Conservation (phyloP, 306 rosid species). For the Oxytropis ochrocephala region DNA sequence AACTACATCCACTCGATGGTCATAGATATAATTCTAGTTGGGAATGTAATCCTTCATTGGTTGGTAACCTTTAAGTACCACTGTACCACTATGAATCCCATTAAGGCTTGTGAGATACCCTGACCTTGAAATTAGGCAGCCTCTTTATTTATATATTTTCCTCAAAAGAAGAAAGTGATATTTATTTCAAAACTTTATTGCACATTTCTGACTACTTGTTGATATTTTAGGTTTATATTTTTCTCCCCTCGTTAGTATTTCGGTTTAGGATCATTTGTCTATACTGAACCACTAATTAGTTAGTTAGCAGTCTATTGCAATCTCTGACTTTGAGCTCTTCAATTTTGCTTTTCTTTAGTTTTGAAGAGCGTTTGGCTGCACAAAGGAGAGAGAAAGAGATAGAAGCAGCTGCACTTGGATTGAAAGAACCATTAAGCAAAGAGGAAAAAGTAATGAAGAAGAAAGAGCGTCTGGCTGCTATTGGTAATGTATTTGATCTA, state of each 20-base stretch:
- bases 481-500: conserved; percentile 56
- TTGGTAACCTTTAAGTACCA: background rate
- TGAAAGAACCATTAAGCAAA: conserved; percentile 78
- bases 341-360: conserved; percentile 43
- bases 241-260: background rate
- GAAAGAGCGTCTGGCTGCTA: conserved; percentile 96
- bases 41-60: background rate
- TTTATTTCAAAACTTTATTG: conserved; percentile 4
- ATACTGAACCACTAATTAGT: background rate
- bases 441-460: conserved; percentile 82
- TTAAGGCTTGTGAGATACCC: background rate
- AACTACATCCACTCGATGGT: background rate
- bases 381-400: conserved; percentile 86
- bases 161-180: background rate
- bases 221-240: conserved; percentile 18
- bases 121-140: background rate
- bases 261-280: conserved; percentile 4
- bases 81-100: background rate
- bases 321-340: conserved; percentile 18
- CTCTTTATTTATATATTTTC: background rate
- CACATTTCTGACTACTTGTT: background rate
- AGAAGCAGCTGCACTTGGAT: conserved; percentile 70
- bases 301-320: conserved; percentile 2
- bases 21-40: background rate
- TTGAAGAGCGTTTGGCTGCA: conserved; percentile 94